Evolutionary conservation across 139 green algal genomes (phyloP), one percentile per base, ranked within the genome.

Genomic region (Mesotaenium endlicherianum): DNA sequence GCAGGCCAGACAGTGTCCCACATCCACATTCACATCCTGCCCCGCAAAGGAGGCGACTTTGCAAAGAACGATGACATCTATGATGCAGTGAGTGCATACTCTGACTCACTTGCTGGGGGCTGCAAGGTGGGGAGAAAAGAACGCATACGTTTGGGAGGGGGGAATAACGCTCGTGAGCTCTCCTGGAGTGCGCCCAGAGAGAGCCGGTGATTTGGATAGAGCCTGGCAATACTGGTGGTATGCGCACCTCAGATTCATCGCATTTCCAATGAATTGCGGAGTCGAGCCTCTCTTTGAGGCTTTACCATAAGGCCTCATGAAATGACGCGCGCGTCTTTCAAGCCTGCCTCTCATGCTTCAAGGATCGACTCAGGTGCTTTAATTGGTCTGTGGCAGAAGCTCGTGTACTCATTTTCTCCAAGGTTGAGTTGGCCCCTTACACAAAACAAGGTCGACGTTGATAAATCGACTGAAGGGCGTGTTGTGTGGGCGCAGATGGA

Each of bases 21-120:
- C 89, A 93, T 99, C 34, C 96, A 99, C 89, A 89, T 99, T 0
- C 96, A 99, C 88, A 77, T 97, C 20, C 85, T 99, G 78, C 96
- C 96, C 0, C 85, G 96, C n/a, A 91, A 81, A 50, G 16, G 76
- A 0, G 92, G 92, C 1, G 95, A 98, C 80, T 98, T 98, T 89
- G 87, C 92, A 47, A 88, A 90, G 14, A 99, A 98, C 90, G 96
- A 99, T 76, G 86, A 98, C 41, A 86, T 97, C 0, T 97, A 97
- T 87, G 92, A 95, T 50, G 92, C 78, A 2, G 88, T 97, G 82
- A 69, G 41, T 60, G 4, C n/a, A n/a, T 78, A 31, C 70, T 14
- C 11, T 72, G 17, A 5, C 20, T 38, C 43, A 47, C 43, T 72
- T 72, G 41, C 11, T 72, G 60, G 11, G 43, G 6, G 60, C 36